phyloP scores from a whole-genome alignment of 1,284 basidiomycete genomes.

The Phellopilus nigrolimitatus region DNA sequence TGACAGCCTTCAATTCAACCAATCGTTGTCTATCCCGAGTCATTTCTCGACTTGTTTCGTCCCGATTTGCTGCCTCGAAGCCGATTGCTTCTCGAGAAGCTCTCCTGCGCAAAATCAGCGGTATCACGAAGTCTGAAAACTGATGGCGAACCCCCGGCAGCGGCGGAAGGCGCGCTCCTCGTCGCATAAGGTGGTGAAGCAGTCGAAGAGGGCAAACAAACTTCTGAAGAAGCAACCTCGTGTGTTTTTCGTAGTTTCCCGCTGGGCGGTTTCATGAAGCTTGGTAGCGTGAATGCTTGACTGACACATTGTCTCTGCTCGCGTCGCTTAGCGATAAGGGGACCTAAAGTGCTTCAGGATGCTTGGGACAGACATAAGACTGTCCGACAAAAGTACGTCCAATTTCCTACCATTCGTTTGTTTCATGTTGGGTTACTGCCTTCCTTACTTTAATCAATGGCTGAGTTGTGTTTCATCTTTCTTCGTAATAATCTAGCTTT shows the following conservation, averaged over 20 bases:
- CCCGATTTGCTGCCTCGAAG: not conserved
- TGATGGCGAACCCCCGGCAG: conserved; percentile 92
- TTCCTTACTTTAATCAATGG: not conserved
- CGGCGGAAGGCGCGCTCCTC: conserved; percentile 75
- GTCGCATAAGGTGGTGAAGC: conserved; percentile 62
- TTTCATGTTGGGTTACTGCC: not conserved
- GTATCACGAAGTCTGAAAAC: not conserved
- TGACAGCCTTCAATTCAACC: not conserved
- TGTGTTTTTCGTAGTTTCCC: conserved; percentile 32
- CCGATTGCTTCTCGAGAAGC: not conserved
- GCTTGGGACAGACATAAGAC: conserved; percentile 90
- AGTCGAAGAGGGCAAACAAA: conserved; percentile 64
- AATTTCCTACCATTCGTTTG: not conserved
- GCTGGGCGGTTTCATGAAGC: not conserved
- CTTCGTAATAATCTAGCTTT: too few species aligned
- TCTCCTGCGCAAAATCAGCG: not conserved
- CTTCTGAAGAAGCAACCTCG: conserved; percentile 75
- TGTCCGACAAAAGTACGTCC: conserved; percentile 84
- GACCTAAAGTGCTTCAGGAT: conserved; percentile 78
- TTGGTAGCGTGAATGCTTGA: conserved; percentile 3
- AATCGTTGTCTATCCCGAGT: not conserved
- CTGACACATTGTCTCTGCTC: conserved; percentile 2
- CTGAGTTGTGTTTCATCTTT: not conserved
- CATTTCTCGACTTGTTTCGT: not conserved
- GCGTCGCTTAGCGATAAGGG: conserved; percentile 61